Evolutionary conservation across 108 stramenopile species (phyloP), one percentile per base, ranked within the genome.

Genomic region (Pinguiococcus pyrenoidosus): DNA sequence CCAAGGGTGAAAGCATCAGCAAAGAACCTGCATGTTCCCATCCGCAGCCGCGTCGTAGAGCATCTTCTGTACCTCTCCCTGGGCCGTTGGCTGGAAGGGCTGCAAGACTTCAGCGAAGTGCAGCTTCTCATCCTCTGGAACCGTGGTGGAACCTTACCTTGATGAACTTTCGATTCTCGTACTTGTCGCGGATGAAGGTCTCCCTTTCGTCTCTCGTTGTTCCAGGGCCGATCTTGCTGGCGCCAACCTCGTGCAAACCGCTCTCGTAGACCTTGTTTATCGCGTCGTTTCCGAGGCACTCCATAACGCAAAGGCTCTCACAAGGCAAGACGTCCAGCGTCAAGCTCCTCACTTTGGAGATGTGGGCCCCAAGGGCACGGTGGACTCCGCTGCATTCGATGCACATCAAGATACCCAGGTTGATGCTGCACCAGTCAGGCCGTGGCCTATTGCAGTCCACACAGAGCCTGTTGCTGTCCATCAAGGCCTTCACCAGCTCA

Each of bases 331-430:
- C n/a, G 45, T 71, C 70, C 29, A 71, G 33, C 9, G 44, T 64
- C 46, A 66, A n/a, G n/a, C n/a, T n/a, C 0, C 44, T 9, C 18
- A 73, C 71, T 63, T 72, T 72, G 17, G 66, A 62, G 22, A 75
- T 42, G 48, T 75, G 74, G 3, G 67, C 48, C 0, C 74, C 74
- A 24, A 75, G 35, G 17, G 37, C 29, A 18, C 74, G 62, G 54
- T 75, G 74, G 22, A 75, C 49, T 29, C 74, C 74, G 1, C 54
- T 51, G 66, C 74, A 75, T 46, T 75, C 63, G 14, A 75, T 69
- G 64, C 74, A 75, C 44, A 75, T 49, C 33, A 75, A 37, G 13
- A 64, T 30, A n/a, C 74, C 70, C 7, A 72, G 48, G 29, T 44
- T 72, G 36, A 68, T 38, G 23, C 56, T 51, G 9, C 71, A 67